These are phyloP conservation scores for Pouteria glomerata DNA, from an alignment of 148 eudicot genomes.

Conservation along the genomic window DNA sequence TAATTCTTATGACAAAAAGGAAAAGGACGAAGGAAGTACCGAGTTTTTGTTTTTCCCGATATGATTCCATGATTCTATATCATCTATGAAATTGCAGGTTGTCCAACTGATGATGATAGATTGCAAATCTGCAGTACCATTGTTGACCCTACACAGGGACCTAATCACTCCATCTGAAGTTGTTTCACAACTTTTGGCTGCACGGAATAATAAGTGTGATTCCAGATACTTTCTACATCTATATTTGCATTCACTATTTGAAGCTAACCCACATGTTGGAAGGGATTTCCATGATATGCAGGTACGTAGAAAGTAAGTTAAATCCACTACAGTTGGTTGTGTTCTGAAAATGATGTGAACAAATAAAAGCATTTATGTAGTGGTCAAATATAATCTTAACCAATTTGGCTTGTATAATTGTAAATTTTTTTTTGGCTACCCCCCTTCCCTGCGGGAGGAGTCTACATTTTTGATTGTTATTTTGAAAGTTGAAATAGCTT, in stretches of 20 bases:
- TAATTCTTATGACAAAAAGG: neutral
- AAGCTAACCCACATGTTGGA: constrained; percentile 82
- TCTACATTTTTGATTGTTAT: neutral
- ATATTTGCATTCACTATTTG: constrained; percentile 76
- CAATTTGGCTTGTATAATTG: no score
- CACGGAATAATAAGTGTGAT: constrained; percentile 58
- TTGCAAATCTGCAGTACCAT: constrained; percentile 65
- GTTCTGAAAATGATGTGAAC: neutral
- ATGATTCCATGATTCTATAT: neutral
- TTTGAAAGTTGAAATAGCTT: no score
- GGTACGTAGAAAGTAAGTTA: constrained; percentile 32
- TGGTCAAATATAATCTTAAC: neutral
- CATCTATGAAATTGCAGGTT: constrained; percentile 45
- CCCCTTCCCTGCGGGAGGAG: neutral
- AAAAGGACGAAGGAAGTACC: neutral
- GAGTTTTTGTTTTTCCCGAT: neutral
- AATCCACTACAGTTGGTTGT: constrained; percentile 5
- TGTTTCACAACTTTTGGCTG: constrained; percentile 70
- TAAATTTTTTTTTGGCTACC: no score
- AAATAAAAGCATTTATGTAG: neutral
- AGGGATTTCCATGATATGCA: constrained; percentile 97
- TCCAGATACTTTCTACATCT: constrained; percentile 60
- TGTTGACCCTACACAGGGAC: constrained; percentile 69
- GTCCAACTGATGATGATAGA: constrained; percentile 87
- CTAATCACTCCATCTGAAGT: constrained; percentile 77